Base-by-base conservation (phyloP, 2,329 filamentous ascomycete genomes). In the Trichoderma asperellum region DNA sequence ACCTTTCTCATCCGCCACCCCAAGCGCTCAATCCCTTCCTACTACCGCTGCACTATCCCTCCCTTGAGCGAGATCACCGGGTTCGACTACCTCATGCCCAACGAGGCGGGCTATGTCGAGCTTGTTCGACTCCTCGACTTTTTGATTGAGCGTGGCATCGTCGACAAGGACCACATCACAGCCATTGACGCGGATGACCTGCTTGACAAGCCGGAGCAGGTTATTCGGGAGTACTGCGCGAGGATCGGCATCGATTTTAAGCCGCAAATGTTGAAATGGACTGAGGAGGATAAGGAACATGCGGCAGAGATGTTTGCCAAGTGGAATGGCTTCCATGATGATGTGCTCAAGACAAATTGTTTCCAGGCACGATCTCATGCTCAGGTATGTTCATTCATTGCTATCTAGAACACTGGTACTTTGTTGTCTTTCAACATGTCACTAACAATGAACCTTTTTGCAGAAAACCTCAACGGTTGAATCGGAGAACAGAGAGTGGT, bases 1-100 rank as follows among this genome's bases (percentile, higher is more conserved):
- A 93, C 94, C 27, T 98, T 99, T 82, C 87, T 98, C 72, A 98
- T 99, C 84, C 94, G 96, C 69, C 94, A 98, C 79, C 96, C 96
- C n/a, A 89, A 93, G 75, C 89, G 89, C 77, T 92, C 92, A 75
- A 94, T 98, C 73, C 96, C 96, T 8, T 97, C 93, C 58, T 98
- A 95, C 84, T 97, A 91, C 85, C 91, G 95, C 74, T 98, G 95
- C 86, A 97, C 93, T 61, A 87, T 97, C 66, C 94, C 96, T 16
- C 96, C 96, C 0, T 86, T 97, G 68, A 89, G 92, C 76, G 84
- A 91, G 58, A 82, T 93, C 71, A 98, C 95, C 0, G 93, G 93
- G 8, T 98, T 96, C 83, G 85, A 91, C 79, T 83, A 93, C 77
- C 97, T 97, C 84, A 90, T 94, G 83, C 91, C 93, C 49, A 88